phyloP scores from a whole-genome alignment of 106 monocot genomes.

The Acorus calamus region DNA sequence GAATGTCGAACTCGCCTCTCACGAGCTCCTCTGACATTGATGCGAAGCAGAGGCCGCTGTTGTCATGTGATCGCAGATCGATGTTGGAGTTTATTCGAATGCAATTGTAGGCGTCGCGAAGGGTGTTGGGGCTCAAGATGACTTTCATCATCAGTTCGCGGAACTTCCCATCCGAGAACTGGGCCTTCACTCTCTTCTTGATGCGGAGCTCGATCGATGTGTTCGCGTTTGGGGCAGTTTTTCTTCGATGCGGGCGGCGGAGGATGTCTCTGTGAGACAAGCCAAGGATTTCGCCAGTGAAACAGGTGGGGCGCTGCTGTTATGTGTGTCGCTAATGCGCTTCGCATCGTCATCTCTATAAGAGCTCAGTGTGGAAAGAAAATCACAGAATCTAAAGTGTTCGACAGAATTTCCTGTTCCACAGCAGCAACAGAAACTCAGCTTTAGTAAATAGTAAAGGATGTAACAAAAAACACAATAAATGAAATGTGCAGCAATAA shows the following conservation, averaged over 20 bases:
- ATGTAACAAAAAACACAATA: too few species aligned
- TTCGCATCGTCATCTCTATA: conserved; percentile 2
- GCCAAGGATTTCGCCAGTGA: conserved; percentile 85
- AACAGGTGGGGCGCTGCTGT: not conserved
- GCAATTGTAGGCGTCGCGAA: conserved; percentile 77
- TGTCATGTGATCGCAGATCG: conserved; percentile 23
- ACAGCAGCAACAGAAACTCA: too few species aligned
- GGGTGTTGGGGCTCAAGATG: conserved; percentile 38
- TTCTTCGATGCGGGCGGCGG: conserved; percentile 9
- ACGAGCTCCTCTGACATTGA: conserved; percentile 46
- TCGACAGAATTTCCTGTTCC: too few species aligned
- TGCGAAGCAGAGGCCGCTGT: conserved; percentile 41
- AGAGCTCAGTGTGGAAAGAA: too few species aligned
- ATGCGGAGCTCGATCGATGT: conserved; percentile 59
- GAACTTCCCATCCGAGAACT: conserved; percentile 60
- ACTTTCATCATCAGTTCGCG: conserved; percentile 52
- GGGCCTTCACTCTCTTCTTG: conserved; percentile 76
- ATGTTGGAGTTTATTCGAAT: conserved; percentile 64
- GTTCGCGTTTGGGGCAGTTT: conserved; percentile 15
- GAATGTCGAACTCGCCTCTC: conserved; percentile 41
- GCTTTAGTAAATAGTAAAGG: too few species aligned
- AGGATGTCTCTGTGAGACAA: conserved; percentile 48
- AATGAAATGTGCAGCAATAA: too few species aligned
- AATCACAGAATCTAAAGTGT: too few species aligned
- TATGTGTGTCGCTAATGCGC: not conserved